Evolutionary conservation across 176 grass and related monocot species (phyloP).

Genomic region (Melocanna baccifera): DNA sequence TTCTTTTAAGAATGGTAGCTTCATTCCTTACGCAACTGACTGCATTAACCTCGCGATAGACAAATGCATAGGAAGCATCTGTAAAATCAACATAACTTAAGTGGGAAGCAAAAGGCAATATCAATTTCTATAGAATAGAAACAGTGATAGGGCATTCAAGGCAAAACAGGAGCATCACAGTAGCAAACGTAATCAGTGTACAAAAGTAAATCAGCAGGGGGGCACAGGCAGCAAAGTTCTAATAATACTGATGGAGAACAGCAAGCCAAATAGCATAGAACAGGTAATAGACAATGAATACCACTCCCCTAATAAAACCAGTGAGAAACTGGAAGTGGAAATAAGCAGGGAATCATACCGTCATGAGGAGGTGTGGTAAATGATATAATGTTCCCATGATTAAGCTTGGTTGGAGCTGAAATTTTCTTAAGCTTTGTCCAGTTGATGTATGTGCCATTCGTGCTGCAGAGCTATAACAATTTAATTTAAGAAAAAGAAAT

Average conservation of each 20-base stretch:
- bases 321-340: not conserved
- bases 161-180: not conserved
- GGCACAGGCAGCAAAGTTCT: not conserved
- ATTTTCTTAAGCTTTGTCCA: constrained; percentile 62
- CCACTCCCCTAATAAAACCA: not conserved
- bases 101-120: not conserved
- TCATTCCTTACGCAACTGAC: constrained; percentile 35
- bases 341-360: constrained; percentile 34
- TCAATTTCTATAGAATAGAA: not conserved
- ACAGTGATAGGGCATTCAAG: not conserved
- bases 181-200: not conserved
- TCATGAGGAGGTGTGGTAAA: constrained; percentile 55
- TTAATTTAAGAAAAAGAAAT: constrained; percentile 27
- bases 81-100: constrained; percentile 31
- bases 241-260: not conserved
- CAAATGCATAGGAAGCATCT: constrained; percentile 88
- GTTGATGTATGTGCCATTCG: constrained; percentile 83
- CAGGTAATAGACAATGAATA: constrained; percentile 1
- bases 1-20: constrained; percentile 59
- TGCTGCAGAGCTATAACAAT: constrained; percentile 50
- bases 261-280: not conserved
- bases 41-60: constrained; percentile 72
- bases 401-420: constrained; percentile 58
- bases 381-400: constrained; percentile 82
- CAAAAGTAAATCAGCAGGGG: not conserved